These are phyloP conservation scores for Xylariaceae sp. DNA, from an alignment of 2,329 filamentous ascomycete genomes.

Conservation along the genomic window DNA sequence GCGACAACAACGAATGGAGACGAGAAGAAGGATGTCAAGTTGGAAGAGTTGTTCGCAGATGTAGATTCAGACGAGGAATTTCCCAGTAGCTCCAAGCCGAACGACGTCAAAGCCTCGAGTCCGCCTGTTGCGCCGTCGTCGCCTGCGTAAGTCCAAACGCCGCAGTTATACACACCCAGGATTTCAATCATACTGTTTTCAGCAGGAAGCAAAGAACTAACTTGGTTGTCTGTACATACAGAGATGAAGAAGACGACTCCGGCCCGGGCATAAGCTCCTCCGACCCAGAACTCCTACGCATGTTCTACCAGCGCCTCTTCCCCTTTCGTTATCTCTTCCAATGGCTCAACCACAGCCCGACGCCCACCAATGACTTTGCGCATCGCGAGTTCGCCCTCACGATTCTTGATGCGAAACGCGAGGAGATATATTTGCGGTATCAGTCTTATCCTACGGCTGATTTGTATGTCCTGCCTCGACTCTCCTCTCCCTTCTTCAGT, in stretches of 20 bases:
- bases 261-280: conserved; percentile 46
- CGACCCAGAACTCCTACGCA: conserved; percentile 81
- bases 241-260: too few species aligned
- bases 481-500: neutral
- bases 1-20: conserved; percentile 15
- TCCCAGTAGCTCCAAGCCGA: conserved; percentile 43
- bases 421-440: conserved; percentile 85
- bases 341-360: conserved; percentile 92
- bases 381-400: conserved; percentile 97
- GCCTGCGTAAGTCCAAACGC: too few species aligned
- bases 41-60: conserved; percentile 58
- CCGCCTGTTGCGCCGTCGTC: conserved; percentile 42
- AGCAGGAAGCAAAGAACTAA: too few species aligned
- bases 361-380: conserved; percentile 80
- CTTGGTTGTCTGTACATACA: too few species aligned
- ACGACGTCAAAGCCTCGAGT: conserved; percentile 39
- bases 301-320: conserved; percentile 93
- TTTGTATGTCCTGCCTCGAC: conserved; percentile 36
- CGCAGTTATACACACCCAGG: too few species aligned
- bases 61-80: conserved; percentile 60
- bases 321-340: conserved; percentile 94
- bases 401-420: conserved; percentile 57
- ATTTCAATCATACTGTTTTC: too few species aligned
- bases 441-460: conserved; percentile 61
- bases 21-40: conserved; percentile 45